Conservation (phyloP, 176 grass and related monocot genomes). For the Areca catechu region DNA sequence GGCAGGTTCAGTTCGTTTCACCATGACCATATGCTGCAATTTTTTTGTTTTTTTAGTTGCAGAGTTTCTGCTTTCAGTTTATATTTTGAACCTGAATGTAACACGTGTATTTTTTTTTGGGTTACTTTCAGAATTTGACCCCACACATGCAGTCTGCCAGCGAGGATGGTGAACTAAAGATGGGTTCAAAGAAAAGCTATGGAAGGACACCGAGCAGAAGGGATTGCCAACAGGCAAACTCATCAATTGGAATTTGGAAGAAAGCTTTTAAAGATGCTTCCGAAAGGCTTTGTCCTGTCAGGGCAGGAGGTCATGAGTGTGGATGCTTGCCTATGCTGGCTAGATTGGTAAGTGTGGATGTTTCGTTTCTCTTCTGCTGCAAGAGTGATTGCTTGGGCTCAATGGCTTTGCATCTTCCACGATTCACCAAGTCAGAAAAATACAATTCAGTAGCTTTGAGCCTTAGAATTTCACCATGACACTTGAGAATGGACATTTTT, state of each 20-base stretch:
- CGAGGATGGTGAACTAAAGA: conserved; percentile 32
- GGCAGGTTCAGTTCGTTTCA: conserved; percentile 48
- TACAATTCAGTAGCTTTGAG: too few species aligned
- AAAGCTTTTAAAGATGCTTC: conserved; percentile 84
- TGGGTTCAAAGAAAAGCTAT: conserved; percentile 50
- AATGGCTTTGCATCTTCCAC: too few species aligned
- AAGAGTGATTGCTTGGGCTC: too few species aligned
- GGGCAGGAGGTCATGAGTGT: conserved; percentile 77
- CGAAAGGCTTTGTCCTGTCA: conserved; percentile 75
- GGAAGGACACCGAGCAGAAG: conserved; percentile 38
- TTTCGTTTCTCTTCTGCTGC: not conserved
- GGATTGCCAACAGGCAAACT: conserved; percentile 52
- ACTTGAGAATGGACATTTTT: too few species aligned
- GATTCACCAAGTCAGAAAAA: too few species aligned
- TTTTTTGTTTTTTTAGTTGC: not conserved
- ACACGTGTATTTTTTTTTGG: conserved; percentile 9
- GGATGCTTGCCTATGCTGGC: conserved; percentile 70
- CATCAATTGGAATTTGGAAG: conserved; percentile 89
- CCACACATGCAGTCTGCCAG: conserved; percentile 75
- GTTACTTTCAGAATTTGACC: conserved; percentile 56
- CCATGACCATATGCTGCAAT: not conserved
- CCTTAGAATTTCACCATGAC: too few species aligned
- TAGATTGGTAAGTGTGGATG: conserved; percentile 54
- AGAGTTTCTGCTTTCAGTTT: not conserved
- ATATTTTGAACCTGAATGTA: too few species aligned